These are phyloP conservation scores for Hagleromyces aurorensis DNA, from an alignment of 805 yeast species.

Conservation along the genomic window DNA sequence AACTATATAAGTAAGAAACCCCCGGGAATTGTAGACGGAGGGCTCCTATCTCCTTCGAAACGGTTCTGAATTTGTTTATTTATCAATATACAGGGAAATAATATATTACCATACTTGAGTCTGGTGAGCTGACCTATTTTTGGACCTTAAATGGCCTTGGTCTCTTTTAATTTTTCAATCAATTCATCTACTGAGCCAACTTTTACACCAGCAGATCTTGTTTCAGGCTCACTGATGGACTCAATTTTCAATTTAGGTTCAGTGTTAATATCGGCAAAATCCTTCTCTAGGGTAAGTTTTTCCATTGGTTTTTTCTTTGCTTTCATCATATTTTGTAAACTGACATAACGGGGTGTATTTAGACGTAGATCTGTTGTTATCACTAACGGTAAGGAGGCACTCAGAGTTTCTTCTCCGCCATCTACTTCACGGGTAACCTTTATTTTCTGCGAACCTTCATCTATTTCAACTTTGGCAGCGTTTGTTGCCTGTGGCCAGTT, in stretches of 20 bases:
- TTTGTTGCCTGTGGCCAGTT: constrained; percentile 97
- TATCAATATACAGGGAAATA: constrained; percentile 1
- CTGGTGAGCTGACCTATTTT: no score
- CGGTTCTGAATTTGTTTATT: constrained; percentile 1
- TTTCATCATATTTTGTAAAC: constrained; percentile 94
- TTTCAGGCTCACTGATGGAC: constrained; percentile 78
- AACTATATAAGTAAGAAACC: constrained; percentile 24
- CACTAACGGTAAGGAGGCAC: constrained; percentile 72
- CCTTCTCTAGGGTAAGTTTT: constrained; percentile 47
- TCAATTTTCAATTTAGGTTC: constrained; percentile 57
- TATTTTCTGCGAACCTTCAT: constrained; percentile 42
- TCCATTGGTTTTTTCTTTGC: constrained; percentile 94
- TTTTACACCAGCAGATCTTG: constrained; percentile 72
- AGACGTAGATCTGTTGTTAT: constrained; percentile 90
- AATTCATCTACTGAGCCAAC: constrained; percentile 79
- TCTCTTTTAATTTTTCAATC: constrained; percentile 66
- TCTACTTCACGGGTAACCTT: constrained; percentile 88
- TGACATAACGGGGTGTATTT: constrained; percentile 93
- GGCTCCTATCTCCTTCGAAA: constrained; percentile 17
- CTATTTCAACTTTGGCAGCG: constrained; percentile 73
- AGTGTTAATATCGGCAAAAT: constrained; percentile 55
- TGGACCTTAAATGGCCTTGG: constrained; percentile 59
- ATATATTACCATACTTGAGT: no score
- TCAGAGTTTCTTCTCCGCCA: constrained; percentile 83
- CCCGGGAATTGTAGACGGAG: constrained; percentile 21